A percentile compares a stretch with the other conserved stretches of the same genome.
Conservation (phyloP, 352 stramenopile genomes). For the Globisporangium solare region DNA sequence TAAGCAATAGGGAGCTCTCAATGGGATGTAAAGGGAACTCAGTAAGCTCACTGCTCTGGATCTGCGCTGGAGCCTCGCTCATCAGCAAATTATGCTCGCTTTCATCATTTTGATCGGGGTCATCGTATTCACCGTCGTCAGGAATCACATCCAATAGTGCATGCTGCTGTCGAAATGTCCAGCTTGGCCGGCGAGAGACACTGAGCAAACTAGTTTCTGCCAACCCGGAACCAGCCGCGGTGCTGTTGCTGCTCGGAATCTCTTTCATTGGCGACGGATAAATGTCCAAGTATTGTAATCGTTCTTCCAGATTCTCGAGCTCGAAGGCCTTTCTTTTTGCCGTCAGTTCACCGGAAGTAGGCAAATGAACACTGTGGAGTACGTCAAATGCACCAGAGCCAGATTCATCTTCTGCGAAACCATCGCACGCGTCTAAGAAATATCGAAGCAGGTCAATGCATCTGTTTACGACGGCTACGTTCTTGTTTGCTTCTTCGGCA, state of each 20-base stretch:
- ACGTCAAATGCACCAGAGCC: neutral
- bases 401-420: neutral
- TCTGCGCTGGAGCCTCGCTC: too few species aligned
- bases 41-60: neutral
- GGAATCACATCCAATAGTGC: conserved; percentile 46
- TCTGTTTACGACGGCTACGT: conserved; percentile 32
- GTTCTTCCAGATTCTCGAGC: conserved; percentile 56
- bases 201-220: conserved; percentile 10
- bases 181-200: conserved; percentile 44
- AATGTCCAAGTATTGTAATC: conserved; percentile 45
- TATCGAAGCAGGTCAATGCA: conserved; percentile 68
- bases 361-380: neutral
- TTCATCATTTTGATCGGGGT: conserved; percentile 2
- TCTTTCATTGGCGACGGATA: conserved; percentile 70
- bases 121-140: conserved; percentile 36
- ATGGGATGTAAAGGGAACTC: neutral
- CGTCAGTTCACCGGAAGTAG: neutral
- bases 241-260: conserved; percentile 3
- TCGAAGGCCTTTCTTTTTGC: conserved; percentile 9
- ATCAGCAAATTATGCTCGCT: too few species aligned
- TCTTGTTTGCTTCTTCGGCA: neutral
- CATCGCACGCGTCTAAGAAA: conserved; percentile 52
- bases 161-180: conserved; percentile 57
- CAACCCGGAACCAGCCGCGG: neutral
- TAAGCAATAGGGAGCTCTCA: neutral